Base-by-base conservation (phyloP, 148 eudicot genomes). In the Rhododendron ovatum region DNA sequence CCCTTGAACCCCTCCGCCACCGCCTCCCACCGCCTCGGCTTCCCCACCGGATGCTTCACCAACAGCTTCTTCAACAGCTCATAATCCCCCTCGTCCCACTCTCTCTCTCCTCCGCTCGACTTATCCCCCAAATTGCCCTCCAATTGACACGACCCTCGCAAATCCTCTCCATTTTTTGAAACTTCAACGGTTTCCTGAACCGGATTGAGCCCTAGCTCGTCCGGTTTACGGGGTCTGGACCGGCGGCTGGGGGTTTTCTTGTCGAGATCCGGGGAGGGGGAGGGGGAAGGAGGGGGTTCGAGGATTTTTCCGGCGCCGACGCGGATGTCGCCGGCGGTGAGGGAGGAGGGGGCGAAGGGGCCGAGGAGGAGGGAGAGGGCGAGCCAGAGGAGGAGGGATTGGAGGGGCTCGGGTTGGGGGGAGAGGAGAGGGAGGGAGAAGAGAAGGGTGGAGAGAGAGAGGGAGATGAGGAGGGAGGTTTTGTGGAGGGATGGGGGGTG, bases 11-110 rank as follows among this genome's bases (percentile, higher is more conserved):
- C 94, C 89, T 93, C 98, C 22, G 93, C 83, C 57, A 96, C 93
- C 79, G 89, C 98, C 90, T 96, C 99, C 98, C 99, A 96, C 85
- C 99, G 90, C 87, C 89, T 93, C 74, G 94, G 94, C 86, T 91
- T 96, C 83, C 99, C 99, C 82, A 94, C 94, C 26, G 99, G 98
- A 86, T 96, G 81, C 88, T 96, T 96, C 88, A 83, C 82, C 55
- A 94, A 37, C 67, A 90, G 87, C 84, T 96, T 96, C 86, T 85
- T 91, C 89, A 96, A 83, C 89, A 95, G 45, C 83, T 92, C 99
- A 26, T 90, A 33, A 86, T 96, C 99, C 37, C 89, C 94, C 2
- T 92, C 98, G 14, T 50, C 89, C 99, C 99, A 96, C 80, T 92
- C 96, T 63, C 85, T 87, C 87, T 93, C 65, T 63, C 71, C 94